Base-by-base conservation (phyloP, 192 early-diverging fungal species). In the Chytriomyces sp. region DNA sequence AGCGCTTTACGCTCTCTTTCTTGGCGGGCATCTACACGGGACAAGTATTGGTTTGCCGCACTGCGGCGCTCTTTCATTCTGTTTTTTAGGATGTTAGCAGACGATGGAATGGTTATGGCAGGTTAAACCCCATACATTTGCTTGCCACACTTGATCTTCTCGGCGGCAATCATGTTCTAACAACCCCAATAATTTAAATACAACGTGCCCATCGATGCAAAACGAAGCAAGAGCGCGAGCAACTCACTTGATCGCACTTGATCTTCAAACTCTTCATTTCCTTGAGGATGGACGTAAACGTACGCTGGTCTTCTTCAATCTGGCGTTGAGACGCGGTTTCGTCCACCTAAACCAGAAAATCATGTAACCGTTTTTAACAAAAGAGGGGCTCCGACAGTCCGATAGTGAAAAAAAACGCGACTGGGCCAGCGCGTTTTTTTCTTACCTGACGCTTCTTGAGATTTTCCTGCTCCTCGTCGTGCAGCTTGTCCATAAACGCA, bases 231-330 rank as follows among this genome's bases (percentile, higher is more conserved):
- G 20, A 57, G 5, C 1, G 13, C 16, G 53, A 57, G 20, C 13
- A 57, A 57, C 53, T 57, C 20, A 57, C 53, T 20, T 57, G 53
- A 20, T 57, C 53, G 20, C 53, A 57, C 53, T 57, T 57, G 3
- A 57, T 20, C 20, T 57, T 57, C 5, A 57, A n/a, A n/a, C 16
- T 44, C 61, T 75, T 75, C 72, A 75, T 75, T 61, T 75, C 72
- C 16, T 64, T 63, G 43, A 75, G 16, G 61, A 75, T 64, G 23
- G 28, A 11, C 3, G 44, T 20, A 64, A 75, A 64, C 16, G 72
- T 75, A 3, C 49, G 26, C 18, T 57, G 61, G 45, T 75, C 72
- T 8, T 47, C 35, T 44, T 62, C 61, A 44, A 75, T 47, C 26
- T 26, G 43, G 43, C 9, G 26, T 44, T 64, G 61, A 23, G 61